Base-by-base conservation (phyloP, 208 protist species). In the Crithidia mellificae region DNA sequence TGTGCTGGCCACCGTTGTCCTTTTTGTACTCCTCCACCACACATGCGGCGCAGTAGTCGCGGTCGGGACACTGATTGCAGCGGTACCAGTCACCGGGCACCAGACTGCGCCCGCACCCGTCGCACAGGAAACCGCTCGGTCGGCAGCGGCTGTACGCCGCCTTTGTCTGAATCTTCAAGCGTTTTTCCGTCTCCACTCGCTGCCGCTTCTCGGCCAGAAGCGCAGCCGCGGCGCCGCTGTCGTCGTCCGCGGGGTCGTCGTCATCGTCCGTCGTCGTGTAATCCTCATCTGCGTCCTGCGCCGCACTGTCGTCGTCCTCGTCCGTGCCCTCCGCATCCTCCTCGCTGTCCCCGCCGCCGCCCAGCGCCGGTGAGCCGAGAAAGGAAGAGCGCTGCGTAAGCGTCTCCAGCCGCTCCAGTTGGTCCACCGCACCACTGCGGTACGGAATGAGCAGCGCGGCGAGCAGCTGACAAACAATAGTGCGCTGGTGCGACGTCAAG, bases 11-110 rank as follows among this genome's bases (percentile, higher is more conserved):
- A 25, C 46, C 68, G 24, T 54, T 38, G 73, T 92, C 83, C n/a
- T 77, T 61, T 12, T 56, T 63, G 63, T 68, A 80, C 29, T 83
- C 56, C 29, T 77, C 67, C 29, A 92, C 63, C 2, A 96, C 19
- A 49, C 91, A 96, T 29, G 67, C 44, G 15, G 65, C 72, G 78
- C 91, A 96, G 59, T 83, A 87, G 68, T 96, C 91, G 25, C 71
- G 77, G 55, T 96, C 86, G 1, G 32, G 9, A 58, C 88, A 93
- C 25, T 85, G 78, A 62, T 96, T 93, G 78, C 91, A 94, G 39
- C 84, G 85, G 61, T 84, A 96, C 91, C 91, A 96, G 59, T 91
- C 78, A 0, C 73, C 77, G 1, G 74, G 73, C 14, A 61, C 57
- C 46, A 74, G 82, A 14, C 29, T 54, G 53, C 83, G 85, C 6